Percentiles rank a stretch among this genome's conserved stretches.
Evolutionary conservation across 2,329 filamentous ascomycete genomes (phyloP).

Genomic region (Ophiosphaerella narmari): DNA sequence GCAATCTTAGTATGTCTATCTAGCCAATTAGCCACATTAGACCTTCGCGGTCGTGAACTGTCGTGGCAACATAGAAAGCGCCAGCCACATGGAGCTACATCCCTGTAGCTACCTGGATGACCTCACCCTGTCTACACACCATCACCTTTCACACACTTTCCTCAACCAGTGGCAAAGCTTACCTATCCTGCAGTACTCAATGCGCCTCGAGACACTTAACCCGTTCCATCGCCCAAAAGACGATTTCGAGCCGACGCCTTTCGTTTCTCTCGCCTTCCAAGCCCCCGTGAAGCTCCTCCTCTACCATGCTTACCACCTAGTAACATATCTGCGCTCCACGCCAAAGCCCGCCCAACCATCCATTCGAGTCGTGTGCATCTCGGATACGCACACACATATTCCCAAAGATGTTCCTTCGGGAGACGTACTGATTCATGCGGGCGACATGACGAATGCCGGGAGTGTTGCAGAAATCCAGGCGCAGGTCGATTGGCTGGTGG

Average conservation of each 20-base stretch:
- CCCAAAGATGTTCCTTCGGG: slow-evolving; percentile 69
- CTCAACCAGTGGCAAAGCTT: not conserved
- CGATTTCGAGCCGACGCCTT: slow-evolving; percentile 52
- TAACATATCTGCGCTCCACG: slow-evolving; percentile 70
- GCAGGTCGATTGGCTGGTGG: slow-evolving; percentile 82
- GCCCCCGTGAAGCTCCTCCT: slow-evolving; percentile 71
- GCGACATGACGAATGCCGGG: slow-evolving; percentile 79
- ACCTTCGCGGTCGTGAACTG: too few species aligned
- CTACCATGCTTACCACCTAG: slow-evolving; percentile 64
- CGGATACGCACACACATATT: slow-evolving; percentile 78
- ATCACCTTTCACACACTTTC: not conserved
- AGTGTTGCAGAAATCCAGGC: slow-evolving; percentile 73
- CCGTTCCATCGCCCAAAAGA: slow-evolving; percentile 30
- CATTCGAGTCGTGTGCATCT: slow-evolving; percentile 83
- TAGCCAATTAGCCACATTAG: too few species aligned
- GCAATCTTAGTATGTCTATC: too few species aligned
- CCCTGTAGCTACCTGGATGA: too few species aligned
- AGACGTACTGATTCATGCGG: slow-evolving; percentile 87
- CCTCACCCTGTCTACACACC: too few species aligned
- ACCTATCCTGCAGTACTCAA: slow-evolving; percentile 8
- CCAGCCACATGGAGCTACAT: too few species aligned
- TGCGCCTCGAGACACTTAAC: slow-evolving; percentile 36
- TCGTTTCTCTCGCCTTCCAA: slow-evolving; percentile 65
- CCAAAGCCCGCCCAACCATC: slow-evolving; percentile 62
- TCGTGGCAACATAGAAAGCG: too few species aligned